Evolutionary conservation across 768 basidiomycete species (phyloP).

Genomic region (Cubamyces lactineus): DNA sequence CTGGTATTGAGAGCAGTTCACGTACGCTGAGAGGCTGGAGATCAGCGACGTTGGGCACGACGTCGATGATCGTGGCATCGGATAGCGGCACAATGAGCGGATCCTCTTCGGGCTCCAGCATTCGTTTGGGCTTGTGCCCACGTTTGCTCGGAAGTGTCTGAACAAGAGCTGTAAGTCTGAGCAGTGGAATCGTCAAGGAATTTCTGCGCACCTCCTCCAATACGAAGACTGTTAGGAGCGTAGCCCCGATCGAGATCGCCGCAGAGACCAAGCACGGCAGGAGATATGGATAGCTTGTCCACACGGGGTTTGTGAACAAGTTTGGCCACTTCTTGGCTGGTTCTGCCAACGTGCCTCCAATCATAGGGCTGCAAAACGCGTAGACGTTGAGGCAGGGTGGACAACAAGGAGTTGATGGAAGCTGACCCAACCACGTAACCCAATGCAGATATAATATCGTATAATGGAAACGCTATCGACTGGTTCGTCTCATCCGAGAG

Average conservation of each 20-base stretch:
- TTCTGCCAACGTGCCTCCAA: slow-evolving; percentile 63
- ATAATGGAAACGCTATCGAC: slow-evolving; percentile 59
- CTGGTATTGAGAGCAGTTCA: slow-evolving; percentile 51
- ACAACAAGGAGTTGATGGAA: background rate
- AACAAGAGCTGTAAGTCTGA: background rate
- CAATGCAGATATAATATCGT: slow-evolving; percentile 59
- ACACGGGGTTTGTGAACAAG: slow-evolving; percentile 46
- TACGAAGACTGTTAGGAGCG: slow-evolving; percentile 46
- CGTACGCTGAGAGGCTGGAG: slow-evolving; percentile 31
- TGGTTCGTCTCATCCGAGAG: slow-evolving; percentile 68
- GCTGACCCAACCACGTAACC: slow-evolving; percentile 58
- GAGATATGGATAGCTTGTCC: slow-evolving; percentile 58
- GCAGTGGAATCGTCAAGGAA: background rate
- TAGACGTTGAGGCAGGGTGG: background rate
- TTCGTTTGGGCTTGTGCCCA: slow-evolving; percentile 1
- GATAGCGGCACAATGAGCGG: background rate
- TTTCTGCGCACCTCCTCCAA: slow-evolving; percentile 56
- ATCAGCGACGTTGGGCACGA: background rate
- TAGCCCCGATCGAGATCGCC: slow-evolving; percentile 43
- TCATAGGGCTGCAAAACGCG: slow-evolving; percentile 48
- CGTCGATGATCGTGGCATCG: slow-evolving; percentile 8
- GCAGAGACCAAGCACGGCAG: slow-evolving; percentile 58
- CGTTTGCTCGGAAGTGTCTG: slow-evolving; percentile 31
- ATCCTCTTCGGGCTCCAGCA: slow-evolving; percentile 8
- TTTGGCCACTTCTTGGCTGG: slow-evolving; percentile 51